Evolutionary conservation across 2,329 filamentous ascomycete species (phyloP).

Genomic region (Pyrenochaeta sp.): DNA sequence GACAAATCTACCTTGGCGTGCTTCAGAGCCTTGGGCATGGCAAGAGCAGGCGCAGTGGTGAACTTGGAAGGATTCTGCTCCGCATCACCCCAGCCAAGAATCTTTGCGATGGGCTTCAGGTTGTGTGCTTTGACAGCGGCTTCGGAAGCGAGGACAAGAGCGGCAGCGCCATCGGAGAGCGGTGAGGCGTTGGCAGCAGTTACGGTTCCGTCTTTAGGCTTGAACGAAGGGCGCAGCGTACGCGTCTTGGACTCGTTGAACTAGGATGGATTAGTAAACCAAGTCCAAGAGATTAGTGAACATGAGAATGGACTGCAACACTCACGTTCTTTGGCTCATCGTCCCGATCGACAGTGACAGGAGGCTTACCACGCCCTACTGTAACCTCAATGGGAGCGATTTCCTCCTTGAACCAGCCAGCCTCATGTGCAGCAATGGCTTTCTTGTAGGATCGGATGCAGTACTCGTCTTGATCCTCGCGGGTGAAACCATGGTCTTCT

Average conservation of each 20-base stretch:
- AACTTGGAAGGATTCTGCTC: conserved; percentile 92
- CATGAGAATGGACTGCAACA: conserved; percentile 6
- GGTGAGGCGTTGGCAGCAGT: conserved; percentile 97
- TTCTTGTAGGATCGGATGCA: conserved; percentile 95
- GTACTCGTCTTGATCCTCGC: conserved; percentile 92
- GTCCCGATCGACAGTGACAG: conserved; percentile 80
- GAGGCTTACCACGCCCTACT: conserved; percentile 89
- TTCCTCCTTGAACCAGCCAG: conserved; percentile 82
- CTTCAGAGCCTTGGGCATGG: conserved; percentile 96
- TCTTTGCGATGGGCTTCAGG: conserved; percentile 93
- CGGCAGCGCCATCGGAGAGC: conserved; percentile 92
- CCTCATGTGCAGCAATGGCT: conserved; percentile 84
- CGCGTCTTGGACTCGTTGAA: conserved; percentile 63
- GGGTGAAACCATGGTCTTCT: conserved; percentile 78
- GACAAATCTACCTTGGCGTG: conserved; percentile 84
- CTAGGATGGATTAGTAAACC: conserved; percentile 36
- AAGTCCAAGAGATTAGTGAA: conserved; percentile 12
- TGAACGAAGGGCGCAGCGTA: conserved; percentile 75
- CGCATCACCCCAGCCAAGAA: conserved; percentile 96
- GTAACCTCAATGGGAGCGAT: conserved; percentile 90
- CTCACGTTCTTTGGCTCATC: conserved; percentile 92
- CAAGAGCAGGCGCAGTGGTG: conserved; percentile 90
- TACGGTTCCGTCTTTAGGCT: conserved; percentile 84
- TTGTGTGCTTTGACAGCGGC: conserved; percentile 90
- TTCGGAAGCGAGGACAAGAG: conserved; percentile 92